Base-by-base conservation (phyloP, 2,329 filamentous ascomycete species). In the Pseudogymnoascus sp. region DNA sequence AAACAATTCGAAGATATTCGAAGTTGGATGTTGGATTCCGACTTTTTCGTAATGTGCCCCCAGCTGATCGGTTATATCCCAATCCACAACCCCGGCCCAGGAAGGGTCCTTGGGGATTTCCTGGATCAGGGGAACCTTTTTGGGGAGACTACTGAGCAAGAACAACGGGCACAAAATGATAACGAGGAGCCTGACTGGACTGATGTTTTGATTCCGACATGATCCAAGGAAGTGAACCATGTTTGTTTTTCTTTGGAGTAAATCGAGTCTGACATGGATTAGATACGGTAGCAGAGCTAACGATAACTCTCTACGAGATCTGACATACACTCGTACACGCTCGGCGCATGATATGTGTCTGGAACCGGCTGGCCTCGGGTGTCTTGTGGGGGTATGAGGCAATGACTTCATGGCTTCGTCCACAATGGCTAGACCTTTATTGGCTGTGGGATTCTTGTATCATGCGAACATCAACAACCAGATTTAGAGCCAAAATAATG, bases 121-220 rank as follows among this genome's bases (percentile, higher is more conserved):
- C 18, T 52, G 15, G 45, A 52, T 10, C 45, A 52, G 30, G 23
- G n/a, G 18, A 3, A 52, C 9, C 30, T 30, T 41, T 7, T 23
- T 0, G 38, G 12, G 19, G 38, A 23, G 19, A 13, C 38, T 23
- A 41, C 3, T 52, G 45, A 30, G 45, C 45, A 52, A 28, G 23
- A 28, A 18, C 45, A 30, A 30, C 18, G 9, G 45, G 5, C n/a
- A 0, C 45, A 18, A 5, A 30, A 30, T 18, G 15, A 30, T 12
- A 28, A 23, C 23, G 45, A 23, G 2, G 38, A 52, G 45, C 45
- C 45, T 12, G 45, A 52, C 45, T 52, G 45, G 45, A 30, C 23
- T 30, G 45, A 52, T 52, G 45, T 52, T 52, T 18, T 52, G 45
- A 52, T 52, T 8, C 45, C 45, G 9, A 52, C 45, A 52, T 52